Base-by-base conservation (phyloP, 2,329 filamentous ascomycete species). In the Ploettnerulaceae sp. region DNA sequence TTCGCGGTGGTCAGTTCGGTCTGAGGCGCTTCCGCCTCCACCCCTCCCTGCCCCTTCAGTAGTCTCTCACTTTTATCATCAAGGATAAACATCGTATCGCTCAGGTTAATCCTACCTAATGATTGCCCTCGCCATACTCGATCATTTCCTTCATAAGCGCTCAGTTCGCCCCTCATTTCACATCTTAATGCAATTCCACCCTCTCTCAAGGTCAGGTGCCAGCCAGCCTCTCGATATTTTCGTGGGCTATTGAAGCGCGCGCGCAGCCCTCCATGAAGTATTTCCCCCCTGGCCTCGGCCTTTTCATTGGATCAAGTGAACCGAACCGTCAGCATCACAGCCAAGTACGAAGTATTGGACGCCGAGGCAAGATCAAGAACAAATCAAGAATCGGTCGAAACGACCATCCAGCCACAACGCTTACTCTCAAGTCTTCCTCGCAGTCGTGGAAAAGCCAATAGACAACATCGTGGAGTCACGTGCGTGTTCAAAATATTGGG, bases 171-270 rank as follows among this genome's bases (percentile, higher is more conserved):
- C 33, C 17, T 51, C 45, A 47, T 48, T 47, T 49, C 35, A 41
- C 22, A 34, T 17, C 43, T 44, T 33, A 35, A 48, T 41, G 32
- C 32, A 29, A 11, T 34, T 35, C 45, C 42, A 14, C 47, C 45
- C 45, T 46, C 46, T 28, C 12, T 29, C 38, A 8, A n/a, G 28
- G 43, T 54, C 51, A 52, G 39, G 45, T 56, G 53, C 29, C 20
- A n/a, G 24, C 40, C 26, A 9, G n/a, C n/a, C n/a, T 47, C 43
- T 26, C 39, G 39, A 38, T 18, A 42, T 32, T 38, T 14, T 45
- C 34, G 39, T 45, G 43, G 46, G 47, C 38, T 35, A 14, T 52
- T 52, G 47, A 53, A 53, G 53, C 53, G 53, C 53, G 51, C 51
- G 51, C 42, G 26, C 24, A 32, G 17, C 20, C 21, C 17, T 11